phyloP scores from a whole-genome alignment of 2,329 filamentous ascomycete genomes.

The Colletotrichum siamense region DNA sequence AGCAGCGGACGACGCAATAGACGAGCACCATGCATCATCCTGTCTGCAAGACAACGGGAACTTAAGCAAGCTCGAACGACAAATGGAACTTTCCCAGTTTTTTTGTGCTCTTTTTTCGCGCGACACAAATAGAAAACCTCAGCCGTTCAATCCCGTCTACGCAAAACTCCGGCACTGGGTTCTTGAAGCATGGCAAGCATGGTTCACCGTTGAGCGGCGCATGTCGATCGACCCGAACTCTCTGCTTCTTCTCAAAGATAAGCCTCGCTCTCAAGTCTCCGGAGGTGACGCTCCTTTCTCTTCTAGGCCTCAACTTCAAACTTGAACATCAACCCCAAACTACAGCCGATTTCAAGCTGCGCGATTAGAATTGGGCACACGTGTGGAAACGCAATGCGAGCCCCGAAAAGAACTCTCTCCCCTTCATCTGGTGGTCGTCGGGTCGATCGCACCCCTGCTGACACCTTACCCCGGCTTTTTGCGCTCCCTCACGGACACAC shows the following conservation, averaged over 20 bases:
- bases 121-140: neutral
- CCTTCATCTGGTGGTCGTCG: neutral
- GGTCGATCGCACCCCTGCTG: neutral
- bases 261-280: neutral
- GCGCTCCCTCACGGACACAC: neutral
- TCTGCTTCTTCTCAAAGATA: neutral
- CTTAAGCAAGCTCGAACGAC: neutral
- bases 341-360: neutral
- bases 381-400: neutral
- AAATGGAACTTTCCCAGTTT: neutral
- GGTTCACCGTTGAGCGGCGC: neutral
- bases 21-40: conserved; percentile 9
- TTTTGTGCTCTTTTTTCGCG: neutral
- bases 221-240: neutral
- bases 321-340: neutral
- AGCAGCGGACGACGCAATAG: neutral
- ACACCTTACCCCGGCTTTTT: conserved; percentile 3
- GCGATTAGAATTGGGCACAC: neutral
- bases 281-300: neutral
- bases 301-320: neutral
- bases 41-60: neutral
- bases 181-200: neutral
- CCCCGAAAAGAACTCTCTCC: neutral
- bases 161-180: neutral
- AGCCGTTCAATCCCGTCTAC: neutral